Conservation (phyloP, 345 rosid genomes). For the Eucalyptus curtisii region DNA sequence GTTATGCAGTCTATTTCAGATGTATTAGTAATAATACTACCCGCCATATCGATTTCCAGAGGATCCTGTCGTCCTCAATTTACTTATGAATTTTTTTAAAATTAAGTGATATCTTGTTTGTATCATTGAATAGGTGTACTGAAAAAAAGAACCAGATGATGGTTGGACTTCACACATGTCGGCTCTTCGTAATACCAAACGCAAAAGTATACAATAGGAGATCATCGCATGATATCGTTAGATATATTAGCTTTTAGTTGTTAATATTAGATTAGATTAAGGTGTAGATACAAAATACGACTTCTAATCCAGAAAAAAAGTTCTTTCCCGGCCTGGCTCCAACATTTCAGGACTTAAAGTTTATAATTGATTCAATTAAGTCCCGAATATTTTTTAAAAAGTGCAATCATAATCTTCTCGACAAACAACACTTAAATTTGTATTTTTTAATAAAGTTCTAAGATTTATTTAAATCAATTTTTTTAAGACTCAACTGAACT, state of each 20-base stretch:
- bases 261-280: background rate
- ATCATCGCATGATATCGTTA: background rate
- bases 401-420: rapidly evolving
- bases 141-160: background rate
- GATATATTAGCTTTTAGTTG: background rate
- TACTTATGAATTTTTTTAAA: background rate
- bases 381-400: rapidly evolving
- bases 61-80: background rate
- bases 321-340: background rate
- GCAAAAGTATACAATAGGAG: background rate
- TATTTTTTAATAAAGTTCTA: background rate
- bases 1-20: too few species aligned
- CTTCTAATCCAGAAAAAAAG: background rate
- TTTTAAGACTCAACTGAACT: background rate
- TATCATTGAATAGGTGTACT: background rate
- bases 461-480: background rate
- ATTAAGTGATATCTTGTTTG: too few species aligned
- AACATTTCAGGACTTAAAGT: background rate
- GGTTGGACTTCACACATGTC: background rate
- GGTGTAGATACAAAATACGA: background rate
- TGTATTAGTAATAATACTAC: background rate
- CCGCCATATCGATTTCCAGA: too few species aligned
- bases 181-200: background rate
- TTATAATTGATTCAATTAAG: too few species aligned
- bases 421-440: background rate